These are phyloP conservation scores for Calocybe indica DNA, from an alignment of 768 basidiomycete species.

Conservation along the genomic window DNA sequence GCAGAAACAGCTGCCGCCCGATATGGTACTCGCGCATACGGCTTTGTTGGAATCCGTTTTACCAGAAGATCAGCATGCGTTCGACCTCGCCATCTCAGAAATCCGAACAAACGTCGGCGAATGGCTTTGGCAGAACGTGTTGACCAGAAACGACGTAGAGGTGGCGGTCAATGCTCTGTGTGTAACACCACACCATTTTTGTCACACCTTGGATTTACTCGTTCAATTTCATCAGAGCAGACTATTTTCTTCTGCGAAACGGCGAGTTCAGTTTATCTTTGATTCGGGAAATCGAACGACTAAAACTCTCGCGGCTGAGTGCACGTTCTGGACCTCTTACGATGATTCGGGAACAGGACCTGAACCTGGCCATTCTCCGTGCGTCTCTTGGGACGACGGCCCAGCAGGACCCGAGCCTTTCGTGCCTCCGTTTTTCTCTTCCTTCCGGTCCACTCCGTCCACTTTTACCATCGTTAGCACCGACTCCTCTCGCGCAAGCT, in stretches of 20 bases:
- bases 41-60: constrained; percentile 58
- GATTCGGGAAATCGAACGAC: constrained; percentile 80
- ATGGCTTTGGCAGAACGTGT: constrained; percentile 90
- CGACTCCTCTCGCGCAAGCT: constrained; percentile 16
- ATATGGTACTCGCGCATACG: constrained; percentile 61
- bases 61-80: constrained; percentile 69
- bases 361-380: constrained; percentile 81
- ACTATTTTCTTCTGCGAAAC: constrained; percentile 85
- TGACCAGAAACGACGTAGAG: constrained; percentile 78
- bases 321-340: constrained; percentile 56
- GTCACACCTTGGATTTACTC: background rate
- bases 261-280: constrained; percentile 83
- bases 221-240: constrained; percentile 47
- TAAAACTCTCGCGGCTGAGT: constrained; percentile 75
- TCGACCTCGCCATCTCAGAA: constrained; percentile 68
- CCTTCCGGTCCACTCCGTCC: constrained; percentile 81
- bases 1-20: constrained; percentile 71
- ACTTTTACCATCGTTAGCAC: constrained; percentile 66
- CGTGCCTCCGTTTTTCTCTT: constrained; percentile 68
- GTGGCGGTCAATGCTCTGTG: constrained; percentile 83
- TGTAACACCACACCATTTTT: constrained; percentile 19
- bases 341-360: constrained; percentile 87
- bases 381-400: constrained; percentile 86
- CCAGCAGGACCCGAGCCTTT: constrained; percentile 76
- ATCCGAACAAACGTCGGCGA: constrained; percentile 83